Conservation (phyloP, 78 protist genomes). For the Salpingoeca rosetta region DNA sequence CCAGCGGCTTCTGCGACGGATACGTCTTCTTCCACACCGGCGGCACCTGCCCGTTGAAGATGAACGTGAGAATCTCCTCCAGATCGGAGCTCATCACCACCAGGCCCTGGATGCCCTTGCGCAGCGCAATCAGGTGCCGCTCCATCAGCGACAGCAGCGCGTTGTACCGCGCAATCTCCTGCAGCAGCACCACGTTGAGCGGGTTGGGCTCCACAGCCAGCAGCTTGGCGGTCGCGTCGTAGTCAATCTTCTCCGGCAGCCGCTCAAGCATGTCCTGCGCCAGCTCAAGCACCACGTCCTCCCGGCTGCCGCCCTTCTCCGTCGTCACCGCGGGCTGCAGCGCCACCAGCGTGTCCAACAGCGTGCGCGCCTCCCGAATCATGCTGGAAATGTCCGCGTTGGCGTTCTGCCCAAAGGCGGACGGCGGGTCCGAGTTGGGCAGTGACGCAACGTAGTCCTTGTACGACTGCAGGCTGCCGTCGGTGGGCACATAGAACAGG, state of each 20-base stretch:
- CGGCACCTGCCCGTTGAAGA: constrained; percentile 60
- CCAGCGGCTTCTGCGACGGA: constrained; percentile 67
- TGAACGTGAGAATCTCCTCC: constrained; percentile 42
- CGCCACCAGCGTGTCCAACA: constrained; percentile 55
- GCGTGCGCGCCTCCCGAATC: constrained; percentile 33
- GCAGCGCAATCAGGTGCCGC: constrained; percentile 28
- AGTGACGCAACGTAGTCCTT: constrained; percentile 45
- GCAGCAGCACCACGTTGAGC: constrained; percentile 52
- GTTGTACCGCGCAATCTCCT: constrained; percentile 76
- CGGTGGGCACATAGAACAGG: constrained; percentile 59
- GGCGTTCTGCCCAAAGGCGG: constrained; percentile 82
- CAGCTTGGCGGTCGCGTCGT: background rate
- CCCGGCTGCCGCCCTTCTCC: constrained; percentile 6
- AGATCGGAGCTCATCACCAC: constrained; percentile 72
- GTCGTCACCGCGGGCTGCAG: constrained; percentile 49
- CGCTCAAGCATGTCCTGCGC: constrained; percentile 31
- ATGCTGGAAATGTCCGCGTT: constrained; percentile 80
- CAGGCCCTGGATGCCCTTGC: constrained; percentile 63
- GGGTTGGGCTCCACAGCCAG: constrained; percentile 29
- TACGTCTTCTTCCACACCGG: constrained; percentile 51
- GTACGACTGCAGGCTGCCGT: constrained; percentile 42
- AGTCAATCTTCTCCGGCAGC: constrained; percentile 26
- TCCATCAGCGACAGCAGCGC: constrained; percentile 33
- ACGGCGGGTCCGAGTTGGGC: constrained; percentile 65
- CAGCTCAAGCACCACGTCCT: background rate